These are phyloP conservation scores for Phtheirospermum japonicum DNA, from an alignment of 257 asterid species.

Conservation along the genomic window DNA sequence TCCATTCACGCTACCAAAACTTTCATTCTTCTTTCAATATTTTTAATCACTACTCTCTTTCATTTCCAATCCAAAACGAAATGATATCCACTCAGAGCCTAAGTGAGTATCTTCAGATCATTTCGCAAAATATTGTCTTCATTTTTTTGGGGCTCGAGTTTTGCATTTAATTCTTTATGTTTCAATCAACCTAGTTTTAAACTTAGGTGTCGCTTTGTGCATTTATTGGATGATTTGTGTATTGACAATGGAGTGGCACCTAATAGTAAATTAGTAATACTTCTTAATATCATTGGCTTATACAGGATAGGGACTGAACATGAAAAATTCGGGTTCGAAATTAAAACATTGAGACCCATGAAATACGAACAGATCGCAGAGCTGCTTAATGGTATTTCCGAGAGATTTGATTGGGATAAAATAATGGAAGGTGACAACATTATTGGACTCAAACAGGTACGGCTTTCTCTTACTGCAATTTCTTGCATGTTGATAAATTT, in stretches of 20 bases:
- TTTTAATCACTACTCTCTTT: no score
- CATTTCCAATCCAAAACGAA: no score
- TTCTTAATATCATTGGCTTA: slow-evolving; percentile 19
- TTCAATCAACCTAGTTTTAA: slow-evolving; percentile 8
- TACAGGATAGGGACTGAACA: slow-evolving; percentile 98
- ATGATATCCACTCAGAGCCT: no score
- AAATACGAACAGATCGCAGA: slow-evolving; percentile 86
- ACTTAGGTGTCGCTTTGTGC: not conserved
- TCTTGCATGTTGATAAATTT: slow-evolving; percentile 3
- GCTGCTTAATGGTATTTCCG: slow-evolving; percentile 77
- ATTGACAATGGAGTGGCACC: slow-evolving; percentile 1
- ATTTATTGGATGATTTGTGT: slow-evolving; percentile 18
- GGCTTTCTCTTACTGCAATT: not conserved
- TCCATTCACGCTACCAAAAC: no score
- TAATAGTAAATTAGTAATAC: no score
- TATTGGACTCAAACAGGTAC: slow-evolving; percentile 94
- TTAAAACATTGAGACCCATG: slow-evolving; percentile 73
- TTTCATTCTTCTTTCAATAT: no score
- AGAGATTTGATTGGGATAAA: slow-evolving; percentile 99
- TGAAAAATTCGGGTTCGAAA: slow-evolving; percentile 93
- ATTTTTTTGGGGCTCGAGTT: no score
- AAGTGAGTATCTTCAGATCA: no score
- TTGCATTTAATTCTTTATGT: not conserved
- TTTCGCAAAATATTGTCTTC: no score
- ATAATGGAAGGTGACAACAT: slow-evolving; percentile 85